phyloP scores from a whole-genome alignment of 768 basidiomycete species.

The Termitomyces sp. region DNA sequence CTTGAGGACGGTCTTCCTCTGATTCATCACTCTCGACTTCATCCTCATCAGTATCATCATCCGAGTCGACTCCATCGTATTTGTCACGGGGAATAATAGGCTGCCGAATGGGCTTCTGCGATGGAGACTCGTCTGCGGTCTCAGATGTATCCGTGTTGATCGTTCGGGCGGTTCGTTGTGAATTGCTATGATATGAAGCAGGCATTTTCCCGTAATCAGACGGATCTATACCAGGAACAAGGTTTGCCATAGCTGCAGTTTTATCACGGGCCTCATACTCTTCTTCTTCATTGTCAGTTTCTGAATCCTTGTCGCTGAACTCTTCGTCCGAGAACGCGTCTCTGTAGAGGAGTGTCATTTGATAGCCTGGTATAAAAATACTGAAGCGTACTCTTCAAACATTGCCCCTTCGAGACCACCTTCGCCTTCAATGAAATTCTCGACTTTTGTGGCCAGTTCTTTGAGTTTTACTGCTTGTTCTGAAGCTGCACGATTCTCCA shows the following conservation, averaged over 20 bases:
- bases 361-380: neutral
- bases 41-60: conserved; percentile 74
- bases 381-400: conserved; percentile 70
- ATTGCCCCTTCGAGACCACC: conserved; percentile 86
- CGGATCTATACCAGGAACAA: conserved; percentile 75
- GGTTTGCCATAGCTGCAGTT: conserved; percentile 60
- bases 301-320: conserved; percentile 46
- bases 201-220: conserved; percentile 91
- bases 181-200: conserved; percentile 59
- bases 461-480: conserved; percentile 68
- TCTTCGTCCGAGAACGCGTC: conserved; percentile 67
- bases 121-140: conserved; percentile 1
- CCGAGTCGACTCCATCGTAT: conserved; percentile 92
- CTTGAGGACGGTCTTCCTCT: conserved; percentile 78
- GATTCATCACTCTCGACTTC: conserved; percentile 46
- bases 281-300: conserved; percentile 39
- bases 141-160: conserved; percentile 37
- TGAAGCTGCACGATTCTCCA: conserved; percentile 49
- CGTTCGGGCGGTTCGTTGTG: conserved; percentile 55
- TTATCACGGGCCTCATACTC: conserved; percentile 26
- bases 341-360: conserved; percentile 28
- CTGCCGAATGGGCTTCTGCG: conserved; percentile 50
- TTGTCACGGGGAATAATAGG: conserved; percentile 78
- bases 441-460: conserved; percentile 78
- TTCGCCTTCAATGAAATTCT: conserved; percentile 84